These are phyloP conservation scores for Acanthochlamys bracteata DNA, from an alignment of 106 monocot species.

Conservation along the genomic window DNA sequence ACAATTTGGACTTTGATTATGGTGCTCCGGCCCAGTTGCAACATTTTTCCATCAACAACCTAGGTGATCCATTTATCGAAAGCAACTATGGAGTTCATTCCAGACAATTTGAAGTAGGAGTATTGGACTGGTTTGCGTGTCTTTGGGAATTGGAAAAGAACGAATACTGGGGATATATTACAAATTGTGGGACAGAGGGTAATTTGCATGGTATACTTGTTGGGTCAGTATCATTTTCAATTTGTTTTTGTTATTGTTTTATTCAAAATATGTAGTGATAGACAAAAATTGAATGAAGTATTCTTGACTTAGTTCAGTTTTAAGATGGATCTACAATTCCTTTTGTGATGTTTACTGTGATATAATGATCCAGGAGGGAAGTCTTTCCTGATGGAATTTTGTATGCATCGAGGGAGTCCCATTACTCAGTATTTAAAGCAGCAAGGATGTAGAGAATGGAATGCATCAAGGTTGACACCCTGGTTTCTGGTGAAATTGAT, in stretches of 20 bases:
- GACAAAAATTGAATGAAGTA: not conserved
- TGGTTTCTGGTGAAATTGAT: slow-evolving; percentile 67
- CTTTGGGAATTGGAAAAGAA: slow-evolving; percentile 79
- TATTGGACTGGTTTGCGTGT: slow-evolving; percentile 83
- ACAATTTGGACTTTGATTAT: slow-evolving; percentile 83
- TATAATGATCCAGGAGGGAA: slow-evolving; percentile 40
- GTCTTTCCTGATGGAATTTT: slow-evolving; percentile 53
- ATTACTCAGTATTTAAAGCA: slow-evolving; percentile 79
- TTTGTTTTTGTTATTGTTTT: not conserved
- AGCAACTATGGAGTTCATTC: slow-evolving; percentile 89
- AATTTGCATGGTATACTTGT: slow-evolving; percentile 85
- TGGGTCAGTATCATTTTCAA: slow-evolving; percentile 29
- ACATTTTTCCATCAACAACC: slow-evolving; percentile 87
- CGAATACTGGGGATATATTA: slow-evolving; percentile 93
- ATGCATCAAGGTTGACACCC: slow-evolving; percentile 52
- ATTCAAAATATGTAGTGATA: not conserved
- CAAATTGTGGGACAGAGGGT: slow-evolving; percentile 86
- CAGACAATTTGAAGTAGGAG: slow-evolving; percentile 77
- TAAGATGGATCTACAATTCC: not conserved
- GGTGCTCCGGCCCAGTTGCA: slow-evolving; percentile 64
- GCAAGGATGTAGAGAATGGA: slow-evolving; percentile 78
- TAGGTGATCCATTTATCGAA: slow-evolving; percentile 88
- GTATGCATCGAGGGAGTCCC: slow-evolving; percentile 63
- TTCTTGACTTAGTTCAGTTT: no score
- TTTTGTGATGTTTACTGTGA: not conserved